Base-by-base conservation (phyloP, 495 filamentous ascomycete species). In the Filosporella fistucella region DNA sequence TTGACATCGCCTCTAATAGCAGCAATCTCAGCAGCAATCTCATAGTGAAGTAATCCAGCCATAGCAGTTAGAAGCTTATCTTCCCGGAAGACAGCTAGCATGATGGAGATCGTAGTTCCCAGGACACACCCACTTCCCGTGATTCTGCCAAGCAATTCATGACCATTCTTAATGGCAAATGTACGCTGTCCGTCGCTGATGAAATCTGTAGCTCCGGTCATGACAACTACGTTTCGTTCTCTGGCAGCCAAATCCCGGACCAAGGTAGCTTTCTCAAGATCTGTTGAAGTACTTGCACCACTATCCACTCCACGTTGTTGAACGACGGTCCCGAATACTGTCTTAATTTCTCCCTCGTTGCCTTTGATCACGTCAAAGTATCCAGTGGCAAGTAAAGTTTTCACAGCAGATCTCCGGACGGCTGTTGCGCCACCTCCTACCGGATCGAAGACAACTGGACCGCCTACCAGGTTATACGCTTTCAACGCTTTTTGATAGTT, bases 331-430 rank as follows among this genome's bases (percentile, higher is more conserved):
- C 65, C 57, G 43, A 75, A 76, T 1, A 90, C 77, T n/a, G 84
- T 81, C 23, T 72, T 67, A 47, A 98, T 91, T 64, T 98, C 93
- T 40, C 82, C 81, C 63, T 94, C 91, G 61, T 98, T 98, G 21
- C 93, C 93, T 65, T 96, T 98, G 64, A 98, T 89, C 17, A 96
- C 71, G 63, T 86, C 81, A 52, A 93, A 86, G 59, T 87, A 86
- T 24, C 88, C 89, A 6, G 67, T 75, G 1, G 75, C 70, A 63
- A 96, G 68, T n/a, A 98, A 76, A 10, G 73, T 73, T 29, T 78
- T 80, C 26, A 93, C 78, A 0, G 87, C 84, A 1, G 73, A 70
- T 22, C 84, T 80, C 21, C 93, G 79, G 11, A 88, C 72, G 3
- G 70, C 51, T 2, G 91, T 96, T 6, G 93, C 93, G 17, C 88